Conservation (phyloP, 1,284 basidiomycete genomes). For the Sporisorium iseilematis-ciliati region DNA sequence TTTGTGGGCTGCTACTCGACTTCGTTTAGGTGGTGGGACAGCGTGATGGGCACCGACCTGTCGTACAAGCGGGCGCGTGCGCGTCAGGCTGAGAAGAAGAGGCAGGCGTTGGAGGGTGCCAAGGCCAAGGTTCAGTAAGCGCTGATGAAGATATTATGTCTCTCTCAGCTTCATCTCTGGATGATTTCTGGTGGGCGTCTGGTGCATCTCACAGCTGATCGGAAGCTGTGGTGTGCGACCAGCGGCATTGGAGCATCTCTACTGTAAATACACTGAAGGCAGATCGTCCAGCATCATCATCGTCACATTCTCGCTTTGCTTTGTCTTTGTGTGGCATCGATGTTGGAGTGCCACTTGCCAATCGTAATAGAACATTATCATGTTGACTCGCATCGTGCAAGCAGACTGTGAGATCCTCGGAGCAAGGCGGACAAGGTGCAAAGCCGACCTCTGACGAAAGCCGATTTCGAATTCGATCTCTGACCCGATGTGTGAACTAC, state of each 20-base stretch:
- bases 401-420: too few relatives aligned
- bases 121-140: slow-evolving; percentile 38
- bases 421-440: too few relatives aligned
- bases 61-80: slow-evolving; percentile 66
- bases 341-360: neutral
- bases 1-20: slow-evolving; percentile 67
- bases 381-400: neutral
- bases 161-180: neutral
- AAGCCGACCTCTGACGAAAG: too few relatives aligned
- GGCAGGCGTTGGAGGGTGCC: slow-evolving; percentile 33
- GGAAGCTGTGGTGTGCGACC: neutral
- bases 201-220: too few relatives aligned
- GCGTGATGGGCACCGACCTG: slow-evolving; percentile 65
- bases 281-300: neutral
- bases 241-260: neutral
- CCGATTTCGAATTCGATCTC: too few relatives aligned
- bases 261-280: neutral
- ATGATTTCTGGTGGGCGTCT: neutral
- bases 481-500: too few relatives aligned
- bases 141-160: too few relatives aligned
- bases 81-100: slow-evolving; percentile 65
- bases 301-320: neutral
- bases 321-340: neutral
- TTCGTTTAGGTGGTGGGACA: slow-evolving; percentile 69
- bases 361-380: slow-evolving; percentile 2